These are phyloP conservation scores for Coccomyxa subellipsoidea DNA, from an alignment of 163 green algal species.

Conservation along the genomic window DNA sequence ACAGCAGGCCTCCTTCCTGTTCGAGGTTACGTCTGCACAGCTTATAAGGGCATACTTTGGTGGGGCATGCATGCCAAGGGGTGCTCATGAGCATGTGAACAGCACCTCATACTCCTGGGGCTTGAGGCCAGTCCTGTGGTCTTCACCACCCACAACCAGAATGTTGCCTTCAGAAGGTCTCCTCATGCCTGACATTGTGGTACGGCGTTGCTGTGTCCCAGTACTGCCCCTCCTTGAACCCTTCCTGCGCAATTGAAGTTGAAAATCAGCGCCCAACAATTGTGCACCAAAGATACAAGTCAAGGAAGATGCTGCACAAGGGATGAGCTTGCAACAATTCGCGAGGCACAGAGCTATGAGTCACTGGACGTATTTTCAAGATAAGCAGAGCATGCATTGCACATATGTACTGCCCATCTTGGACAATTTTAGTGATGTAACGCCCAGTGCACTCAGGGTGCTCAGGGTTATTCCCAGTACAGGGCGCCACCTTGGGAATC, in stretches of 20 bases:
- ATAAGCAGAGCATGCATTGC: no score
- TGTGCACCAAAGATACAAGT: no score
- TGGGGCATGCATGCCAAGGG: no score
- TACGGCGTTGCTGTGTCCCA: constrained; percentile 53
- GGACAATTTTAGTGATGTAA: no score
- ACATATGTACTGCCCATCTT: no score
- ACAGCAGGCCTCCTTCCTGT: not conserved
- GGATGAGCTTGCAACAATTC: not conserved
- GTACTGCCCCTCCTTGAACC: constrained; percentile 36
- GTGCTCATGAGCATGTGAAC: no score
- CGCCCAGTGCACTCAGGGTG: not conserved
- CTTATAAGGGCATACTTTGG: no score
- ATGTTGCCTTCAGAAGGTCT: constrained; percentile 33
- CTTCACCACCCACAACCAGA: constrained; percentile 30
- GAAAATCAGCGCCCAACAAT: not conserved
- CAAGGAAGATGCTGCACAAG: no score
- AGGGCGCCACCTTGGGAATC: constrained; percentile 6
- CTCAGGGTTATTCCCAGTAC: not conserved
- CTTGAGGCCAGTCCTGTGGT: constrained; percentile 10
- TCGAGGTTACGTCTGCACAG: no score
- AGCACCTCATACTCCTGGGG: constrained; percentile 8
- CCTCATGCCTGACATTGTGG: constrained; percentile 47
- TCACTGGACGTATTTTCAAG: no score
- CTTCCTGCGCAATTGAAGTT: not conserved
- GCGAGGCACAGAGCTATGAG: no score